Conservation (phyloP, 1,139 yeast genomes). For the Saccharomycopsis hybrid region DNA sequence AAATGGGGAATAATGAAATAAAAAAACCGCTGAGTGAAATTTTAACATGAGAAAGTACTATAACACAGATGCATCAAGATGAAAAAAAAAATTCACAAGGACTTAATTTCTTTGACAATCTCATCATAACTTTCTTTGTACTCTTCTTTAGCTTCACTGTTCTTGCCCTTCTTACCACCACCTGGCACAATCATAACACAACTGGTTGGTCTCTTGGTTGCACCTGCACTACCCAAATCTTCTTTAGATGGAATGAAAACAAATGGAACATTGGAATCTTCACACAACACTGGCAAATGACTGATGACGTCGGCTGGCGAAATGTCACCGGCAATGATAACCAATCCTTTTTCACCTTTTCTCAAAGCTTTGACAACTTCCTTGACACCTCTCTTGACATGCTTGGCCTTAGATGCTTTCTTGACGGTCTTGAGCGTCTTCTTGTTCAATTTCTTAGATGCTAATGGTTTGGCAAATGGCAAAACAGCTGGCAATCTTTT, state of each 20-base stretch:
- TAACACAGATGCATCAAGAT: background rate
- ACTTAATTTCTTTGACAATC: slow-evolving; percentile 79
- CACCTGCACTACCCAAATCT: slow-evolving; percentile 97
- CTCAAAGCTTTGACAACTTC: slow-evolving; percentile 97
- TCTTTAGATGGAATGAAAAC: slow-evolving; percentile 95
- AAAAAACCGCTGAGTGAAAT: background rate
- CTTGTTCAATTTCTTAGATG: slow-evolving; percentile 92
- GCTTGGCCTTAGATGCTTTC: slow-evolving; percentile 96
- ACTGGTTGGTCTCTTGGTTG: slow-evolving; percentile 97
- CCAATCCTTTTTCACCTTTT: slow-evolving; percentile 97
- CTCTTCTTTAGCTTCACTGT: slow-evolving; percentile 71
- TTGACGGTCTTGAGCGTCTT: slow-evolving; percentile 92
- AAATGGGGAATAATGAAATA: no score
- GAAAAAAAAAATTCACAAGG: slow-evolving; percentile 26
- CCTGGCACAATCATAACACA: slow-evolving; percentile 98
- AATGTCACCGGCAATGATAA: slow-evolving; percentile 94
- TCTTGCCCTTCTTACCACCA: slow-evolving; percentile 79
- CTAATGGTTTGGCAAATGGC: slow-evolving; percentile 92
- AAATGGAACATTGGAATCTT: slow-evolving; percentile 85
- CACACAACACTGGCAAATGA: slow-evolving; percentile 95
- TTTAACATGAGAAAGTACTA: background rate
- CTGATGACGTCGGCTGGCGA: slow-evolving; percentile 97
- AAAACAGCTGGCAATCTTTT: slow-evolving; percentile 82
- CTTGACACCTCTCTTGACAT: slow-evolving; percentile 97
- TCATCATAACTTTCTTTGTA: slow-evolving; percentile 92